Conservation (phyloP, 108 stramenopile genomes). For the Nitzschia sp. region DNA sequence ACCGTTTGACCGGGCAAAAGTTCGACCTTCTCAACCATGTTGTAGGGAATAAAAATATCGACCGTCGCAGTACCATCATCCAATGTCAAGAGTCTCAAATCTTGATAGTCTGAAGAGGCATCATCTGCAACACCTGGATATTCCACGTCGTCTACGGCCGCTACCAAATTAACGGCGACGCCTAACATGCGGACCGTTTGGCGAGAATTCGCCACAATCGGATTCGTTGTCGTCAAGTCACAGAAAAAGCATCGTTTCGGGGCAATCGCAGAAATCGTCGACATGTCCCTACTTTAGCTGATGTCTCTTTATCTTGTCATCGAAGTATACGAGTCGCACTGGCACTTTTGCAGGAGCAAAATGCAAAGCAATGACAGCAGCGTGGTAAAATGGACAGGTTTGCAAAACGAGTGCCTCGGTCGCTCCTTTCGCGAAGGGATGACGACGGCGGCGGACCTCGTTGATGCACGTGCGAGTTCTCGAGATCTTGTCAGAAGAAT, state of each 20-base stretch:
- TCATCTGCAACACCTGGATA: neutral
- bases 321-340: too few relatives aligned
- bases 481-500: too few relatives aligned
- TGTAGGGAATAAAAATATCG: constrained; percentile 3
- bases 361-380: too few relatives aligned
- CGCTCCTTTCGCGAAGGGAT: too few relatives aligned
- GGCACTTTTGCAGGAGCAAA: too few relatives aligned
- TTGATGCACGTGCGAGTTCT: too few relatives aligned
- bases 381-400: too few relatives aligned
- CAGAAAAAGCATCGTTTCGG: constrained; percentile 16
- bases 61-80: constrained; percentile 16
- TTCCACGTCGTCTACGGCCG: neutral
- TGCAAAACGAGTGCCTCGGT: too few relatives aligned
- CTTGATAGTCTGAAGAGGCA: neutral
- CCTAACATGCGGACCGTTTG: constrained; percentile 4
- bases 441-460: too few relatives aligned
- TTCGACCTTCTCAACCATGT: constrained; percentile 8
- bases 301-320: too few relatives aligned
- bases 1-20: constrained; percentile 4
- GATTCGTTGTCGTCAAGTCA: neutral
- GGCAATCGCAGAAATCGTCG: neutral
- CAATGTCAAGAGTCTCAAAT: neutral
- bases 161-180: neutral
- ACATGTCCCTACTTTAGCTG: neutral
- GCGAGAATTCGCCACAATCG: constrained; percentile 13